Conservation (phyloP, 495 filamentous ascomycete species). For the Astrocystis sublimbata region DNA sequence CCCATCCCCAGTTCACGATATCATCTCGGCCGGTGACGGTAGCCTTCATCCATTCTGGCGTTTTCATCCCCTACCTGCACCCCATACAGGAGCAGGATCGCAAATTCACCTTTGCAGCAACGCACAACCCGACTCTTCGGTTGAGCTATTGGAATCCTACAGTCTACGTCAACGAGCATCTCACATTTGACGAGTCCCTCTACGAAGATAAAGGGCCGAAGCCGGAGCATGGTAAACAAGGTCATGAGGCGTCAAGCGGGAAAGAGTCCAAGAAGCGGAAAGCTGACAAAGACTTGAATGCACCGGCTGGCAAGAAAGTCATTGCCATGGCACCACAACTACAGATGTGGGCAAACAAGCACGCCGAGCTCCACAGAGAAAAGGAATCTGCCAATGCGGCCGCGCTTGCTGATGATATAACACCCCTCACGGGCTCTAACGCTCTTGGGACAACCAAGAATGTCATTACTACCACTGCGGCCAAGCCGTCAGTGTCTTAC, state of each 20-base stretch:
- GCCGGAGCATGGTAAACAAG: constrained; percentile 36
- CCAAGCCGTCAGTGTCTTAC: constrained; percentile 52
- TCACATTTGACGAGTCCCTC: constrained; percentile 50
- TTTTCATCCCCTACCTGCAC: constrained; percentile 77
- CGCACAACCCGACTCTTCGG: constrained; percentile 66
- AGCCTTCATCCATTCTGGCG: constrained; percentile 82
- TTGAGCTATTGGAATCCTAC: constrained; percentile 85
- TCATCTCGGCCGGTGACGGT: constrained; percentile 72
- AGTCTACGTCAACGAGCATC: constrained; percentile 69
- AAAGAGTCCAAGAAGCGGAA: constrained; percentile 76
- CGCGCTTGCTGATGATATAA: constrained; percentile 19
- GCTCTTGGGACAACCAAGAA: constrained; percentile 19
- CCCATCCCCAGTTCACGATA: constrained; percentile 82
- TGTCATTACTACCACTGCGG: constrained; percentile 8
- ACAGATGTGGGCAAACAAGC: constrained; percentile 85
- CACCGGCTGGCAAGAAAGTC: constrained; percentile 54
- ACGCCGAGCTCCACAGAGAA: constrained; percentile 76
- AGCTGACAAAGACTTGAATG: constrained; percentile 48
- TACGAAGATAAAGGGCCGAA: constrained; percentile 43
- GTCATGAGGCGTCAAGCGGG: constrained; percentile 28
- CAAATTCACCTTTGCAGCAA: constrained; percentile 69
- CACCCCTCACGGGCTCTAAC: constrained; percentile 26
- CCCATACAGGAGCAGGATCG: constrained; percentile 50
- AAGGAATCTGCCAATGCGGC: constrained; percentile 25
- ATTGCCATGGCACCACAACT: constrained; percentile 64